Percentiles rank a stretch among this genome's conserved stretches.
phyloP scores from a whole-genome alignment of 1,284 basidiomycete genomes.

The Rhodotorula sp. region DNA sequence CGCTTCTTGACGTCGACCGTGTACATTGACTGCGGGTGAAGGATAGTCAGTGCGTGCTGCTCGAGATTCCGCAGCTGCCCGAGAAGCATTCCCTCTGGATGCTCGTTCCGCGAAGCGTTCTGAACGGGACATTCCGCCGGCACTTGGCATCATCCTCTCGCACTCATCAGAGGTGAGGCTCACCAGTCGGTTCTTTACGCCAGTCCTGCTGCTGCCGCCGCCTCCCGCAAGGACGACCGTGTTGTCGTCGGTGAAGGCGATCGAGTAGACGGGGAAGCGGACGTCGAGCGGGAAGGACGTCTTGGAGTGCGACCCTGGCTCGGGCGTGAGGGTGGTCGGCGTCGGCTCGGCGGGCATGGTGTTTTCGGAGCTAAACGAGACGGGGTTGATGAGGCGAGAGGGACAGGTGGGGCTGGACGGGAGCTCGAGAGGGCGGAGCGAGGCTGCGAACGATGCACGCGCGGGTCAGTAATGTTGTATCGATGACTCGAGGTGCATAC shows the following conservation, averaged over 20 bases:
- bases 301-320: conserved; percentile 18
- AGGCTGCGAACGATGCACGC: background rate
- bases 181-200: conserved; percentile 90
- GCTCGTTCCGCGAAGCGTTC: background rate
- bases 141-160: background rate
- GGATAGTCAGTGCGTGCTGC: background rate
- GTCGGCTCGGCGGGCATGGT: conserved; percentile 20
- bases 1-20: conserved; percentile 18
- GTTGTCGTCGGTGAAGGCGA: conserved; percentile 72
- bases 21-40: conserved; percentile 32
- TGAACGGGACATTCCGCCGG: background rate
- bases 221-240: conserved; percentile 80
- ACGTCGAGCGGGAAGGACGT: conserved; percentile 35
- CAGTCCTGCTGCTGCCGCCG: conserved; percentile 74
- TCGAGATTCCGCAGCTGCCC: background rate
- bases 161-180: conserved; percentile 47
- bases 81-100: background rate
- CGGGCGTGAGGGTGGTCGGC: conserved; percentile 9
- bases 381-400: background rate
- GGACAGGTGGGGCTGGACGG: background rate
- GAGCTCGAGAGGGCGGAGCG: background rate
- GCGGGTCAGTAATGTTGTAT: too few species aligned
- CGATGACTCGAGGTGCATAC: too few species aligned
- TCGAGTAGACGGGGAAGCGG: conserved; percentile 66
- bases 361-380: background rate